These are phyloP conservation scores for Albizia julibrissin DNA, from an alignment of 306 rosid genomes.

Conservation along the genomic window DNA sequence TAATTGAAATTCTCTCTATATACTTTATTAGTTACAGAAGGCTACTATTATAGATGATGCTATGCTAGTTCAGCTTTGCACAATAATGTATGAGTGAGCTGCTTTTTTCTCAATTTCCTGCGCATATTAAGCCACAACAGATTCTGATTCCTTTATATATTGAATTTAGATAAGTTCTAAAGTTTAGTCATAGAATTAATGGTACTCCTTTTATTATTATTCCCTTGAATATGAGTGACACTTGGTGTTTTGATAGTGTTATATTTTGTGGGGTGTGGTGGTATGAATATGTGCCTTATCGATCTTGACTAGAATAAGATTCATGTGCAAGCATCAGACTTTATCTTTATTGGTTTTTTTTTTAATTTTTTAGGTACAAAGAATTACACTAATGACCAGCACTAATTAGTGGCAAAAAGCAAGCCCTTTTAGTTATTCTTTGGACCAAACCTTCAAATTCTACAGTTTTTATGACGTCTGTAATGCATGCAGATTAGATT, in stretches of 20 bases:
- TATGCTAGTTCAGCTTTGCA: background rate
- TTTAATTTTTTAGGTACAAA: background rate
- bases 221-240: background rate
- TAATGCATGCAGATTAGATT: constrained; percentile 11
- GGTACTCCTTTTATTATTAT: background rate
- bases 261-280: background rate
- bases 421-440: background rate
- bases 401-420: background rate
- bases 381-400: background rate
- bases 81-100: background rate
- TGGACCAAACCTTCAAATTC: background rate
- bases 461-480: background rate
- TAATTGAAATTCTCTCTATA: no score
- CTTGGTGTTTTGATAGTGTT: background rate
- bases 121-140: constrained; percentile 5
- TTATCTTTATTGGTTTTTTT: background rate
- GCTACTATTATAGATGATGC: background rate
- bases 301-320: background rate
- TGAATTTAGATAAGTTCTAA: background rate
- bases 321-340: background rate
- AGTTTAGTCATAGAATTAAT: background rate
- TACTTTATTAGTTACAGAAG: background rate
- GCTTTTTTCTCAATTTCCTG: background rate
- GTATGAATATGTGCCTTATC: background rate
- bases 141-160: background rate